Conservation (phyloP, 805 yeast genomes). For the Lipomyces yamadae region DNA sequence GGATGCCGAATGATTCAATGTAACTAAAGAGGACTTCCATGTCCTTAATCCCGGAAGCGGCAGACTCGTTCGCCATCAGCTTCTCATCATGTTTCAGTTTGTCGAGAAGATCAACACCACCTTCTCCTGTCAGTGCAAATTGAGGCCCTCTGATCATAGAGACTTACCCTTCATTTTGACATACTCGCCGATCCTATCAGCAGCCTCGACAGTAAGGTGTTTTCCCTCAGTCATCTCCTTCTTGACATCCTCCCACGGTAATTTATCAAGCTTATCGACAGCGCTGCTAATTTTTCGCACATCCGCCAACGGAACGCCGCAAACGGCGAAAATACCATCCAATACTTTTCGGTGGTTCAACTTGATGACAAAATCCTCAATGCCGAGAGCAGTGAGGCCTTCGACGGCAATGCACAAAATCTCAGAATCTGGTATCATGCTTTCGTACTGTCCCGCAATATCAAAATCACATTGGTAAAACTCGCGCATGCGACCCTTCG, state of each 20-base stretch:
- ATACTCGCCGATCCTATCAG: constrained; percentile 89
- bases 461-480: constrained; percentile 99
- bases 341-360: constrained; percentile 93
- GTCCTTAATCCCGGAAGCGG: constrained; percentile 80
- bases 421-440: constrained; percentile 97
- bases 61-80: constrained; percentile 68
- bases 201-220: constrained; percentile 87
- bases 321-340: constrained; percentile 92
- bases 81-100: constrained; percentile 61
- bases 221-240: constrained; percentile 92
- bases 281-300: constrained; percentile 93
- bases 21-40: constrained; percentile 76
- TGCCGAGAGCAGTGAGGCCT: constrained; percentile 82
- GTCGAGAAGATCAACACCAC: constrained; percentile 51
- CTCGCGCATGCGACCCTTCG: constrained; percentile 99
- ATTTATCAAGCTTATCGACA: constrained; percentile 93
- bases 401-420: constrained; percentile 78
- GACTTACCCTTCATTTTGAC: constrained; percentile 75
- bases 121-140: constrained; percentile 55
- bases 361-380: constrained; percentile 86
- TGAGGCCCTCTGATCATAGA: background rate
- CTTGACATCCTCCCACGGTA: constrained; percentile 93
- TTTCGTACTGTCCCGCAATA: constrained; percentile 88
- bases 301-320: constrained; percentile 94
- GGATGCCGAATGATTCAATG: constrained; percentile 79